These are phyloP conservation scores for Pythium biforme DNA, from an alignment of 352 stramenopile genomes.

Conservation along the genomic window DNA sequence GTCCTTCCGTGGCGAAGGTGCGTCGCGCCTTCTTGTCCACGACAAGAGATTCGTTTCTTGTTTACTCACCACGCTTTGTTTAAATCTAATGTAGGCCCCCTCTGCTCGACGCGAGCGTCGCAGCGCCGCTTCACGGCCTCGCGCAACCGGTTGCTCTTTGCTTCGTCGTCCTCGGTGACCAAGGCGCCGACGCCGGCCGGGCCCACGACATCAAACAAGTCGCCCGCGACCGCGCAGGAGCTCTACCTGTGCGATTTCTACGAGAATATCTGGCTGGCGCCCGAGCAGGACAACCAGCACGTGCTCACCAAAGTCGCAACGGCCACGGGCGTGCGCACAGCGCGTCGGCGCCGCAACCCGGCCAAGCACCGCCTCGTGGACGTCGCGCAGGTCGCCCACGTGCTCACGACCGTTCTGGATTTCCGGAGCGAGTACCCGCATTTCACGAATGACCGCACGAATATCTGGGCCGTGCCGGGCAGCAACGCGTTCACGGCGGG, in stretches of 20 bases:
- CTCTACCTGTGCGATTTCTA: conserved; percentile 33
- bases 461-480: conserved; percentile 50
- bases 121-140: conserved; percentile 14
- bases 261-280: conserved; percentile 32
- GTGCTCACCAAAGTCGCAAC: conserved; percentile 22
- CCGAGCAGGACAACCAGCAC: conserved; percentile 15
- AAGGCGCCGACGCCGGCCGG: not conserved
- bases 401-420: conserved; percentile 66
- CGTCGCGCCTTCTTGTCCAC: no score
- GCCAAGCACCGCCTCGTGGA: conserved; percentile 25
- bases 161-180: not conserved
- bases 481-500: conserved; percentile 26
- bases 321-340: conserved; percentile 23
- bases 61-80: not conserved
- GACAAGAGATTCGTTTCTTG: no score
- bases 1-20: conserved; percentile 25
- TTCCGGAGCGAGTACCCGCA: conserved; percentile 63
- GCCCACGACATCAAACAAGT: not conserved
- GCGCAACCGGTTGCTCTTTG: not conserved
- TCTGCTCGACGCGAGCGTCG: conserved; percentile 16
- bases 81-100: conserved; percentile 5
- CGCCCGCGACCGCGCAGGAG: not conserved
- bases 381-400: conserved; percentile 75
- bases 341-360: conserved; percentile 21
- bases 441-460: conserved; percentile 34